phyloP scores from a whole-genome alignment of 2,329 filamentous ascomycete species.

The Hortaea sp. region DNA sequence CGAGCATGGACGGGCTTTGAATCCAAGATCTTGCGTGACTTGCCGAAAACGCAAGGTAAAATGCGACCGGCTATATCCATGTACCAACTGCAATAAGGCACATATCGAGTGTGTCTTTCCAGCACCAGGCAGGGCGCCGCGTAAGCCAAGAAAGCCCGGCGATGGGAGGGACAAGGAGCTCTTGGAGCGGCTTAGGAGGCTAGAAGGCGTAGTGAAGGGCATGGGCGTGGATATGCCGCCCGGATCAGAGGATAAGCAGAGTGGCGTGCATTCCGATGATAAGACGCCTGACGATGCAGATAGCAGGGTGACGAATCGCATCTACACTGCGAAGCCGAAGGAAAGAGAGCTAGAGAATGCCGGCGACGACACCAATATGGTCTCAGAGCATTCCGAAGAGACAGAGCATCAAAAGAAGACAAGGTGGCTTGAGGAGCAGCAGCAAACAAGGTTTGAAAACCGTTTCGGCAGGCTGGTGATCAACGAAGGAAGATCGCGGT shows the following conservation, averaged over 20 bases:
- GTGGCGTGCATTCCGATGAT: background rate
- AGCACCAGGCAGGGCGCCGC: conserved; percentile 60
- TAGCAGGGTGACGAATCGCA: background rate
- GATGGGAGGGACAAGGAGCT: conserved; percentile 52
- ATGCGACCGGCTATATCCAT: conserved; percentile 69
- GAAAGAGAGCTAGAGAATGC: background rate
- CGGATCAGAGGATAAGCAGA: background rate
- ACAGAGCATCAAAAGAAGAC: conserved; percentile 9
- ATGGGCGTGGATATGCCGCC: conserved; percentile 37
- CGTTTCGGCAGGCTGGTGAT: conserved; percentile 60
- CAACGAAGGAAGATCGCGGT: conserved; percentile 59
- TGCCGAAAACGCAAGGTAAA: conserved; percentile 57
- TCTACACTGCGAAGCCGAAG: background rate
- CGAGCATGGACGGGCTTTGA: conserved; percentile 24
- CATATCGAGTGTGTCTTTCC: conserved; percentile 65
- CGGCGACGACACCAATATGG: too few species aligned
- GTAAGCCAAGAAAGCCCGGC: conserved; percentile 56
- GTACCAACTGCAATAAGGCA: conserved; percentile 62
- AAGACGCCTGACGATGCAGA: background rate
- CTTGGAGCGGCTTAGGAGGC: conserved; percentile 58
- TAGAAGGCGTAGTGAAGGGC: conserved; percentile 64
- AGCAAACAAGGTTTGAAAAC: conserved; percentile 23
- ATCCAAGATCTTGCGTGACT: conserved; percentile 40
- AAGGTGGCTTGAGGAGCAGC: conserved; percentile 17
- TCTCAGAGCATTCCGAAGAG: background rate